phyloP scores from a whole-genome alignment of 2,329 filamentous ascomycete genomes.

The Colletotrichum eremochloae region DNA sequence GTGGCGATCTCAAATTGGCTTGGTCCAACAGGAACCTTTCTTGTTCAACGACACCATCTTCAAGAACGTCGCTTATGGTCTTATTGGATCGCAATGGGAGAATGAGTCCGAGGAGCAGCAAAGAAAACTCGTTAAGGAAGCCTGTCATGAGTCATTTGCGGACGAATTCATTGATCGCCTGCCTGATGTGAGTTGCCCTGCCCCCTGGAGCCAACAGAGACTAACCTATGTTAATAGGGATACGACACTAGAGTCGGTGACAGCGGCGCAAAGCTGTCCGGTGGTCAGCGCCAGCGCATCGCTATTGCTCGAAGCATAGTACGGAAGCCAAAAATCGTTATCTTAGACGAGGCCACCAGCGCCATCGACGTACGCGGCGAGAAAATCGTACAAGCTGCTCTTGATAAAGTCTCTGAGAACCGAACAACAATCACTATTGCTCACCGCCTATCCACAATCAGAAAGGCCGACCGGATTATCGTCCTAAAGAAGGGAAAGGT shows the following conservation, averaged over 20 bases:
- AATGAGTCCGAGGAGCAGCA: constrained; percentile 68
- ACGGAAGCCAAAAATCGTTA: constrained; percentile 76
- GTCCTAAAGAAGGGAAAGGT: constrained; percentile 80
- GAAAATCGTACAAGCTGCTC: constrained; percentile 73
- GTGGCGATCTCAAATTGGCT: constrained; percentile 73
- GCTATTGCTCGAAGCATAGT: constrained; percentile 83
- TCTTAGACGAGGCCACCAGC: constrained; percentile 84
- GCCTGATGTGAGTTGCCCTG: constrained; percentile 59
- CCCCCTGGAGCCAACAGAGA: background rate
- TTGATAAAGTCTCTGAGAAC: constrained; percentile 71
- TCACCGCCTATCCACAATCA: constrained; percentile 80
- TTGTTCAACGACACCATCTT: constrained; percentile 76
- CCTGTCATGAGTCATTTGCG: constrained; percentile 76
- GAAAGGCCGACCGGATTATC: constrained; percentile 82
- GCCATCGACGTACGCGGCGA: constrained; percentile 70
- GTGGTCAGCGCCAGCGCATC: constrained; percentile 88
- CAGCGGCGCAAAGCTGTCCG: constrained; percentile 78
- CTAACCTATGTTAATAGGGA: constrained; percentile 56
- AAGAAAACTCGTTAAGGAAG: constrained; percentile 70
- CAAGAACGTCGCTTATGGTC: constrained; percentile 72
- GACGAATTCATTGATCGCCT: constrained; percentile 77
- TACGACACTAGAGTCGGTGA: constrained; percentile 76
- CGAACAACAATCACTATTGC: constrained; percentile 82
- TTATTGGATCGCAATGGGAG: constrained; percentile 67
- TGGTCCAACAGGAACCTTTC: constrained; percentile 78